phyloP scores from a whole-genome alignment of 805 yeast genomes.

The Cyberlindnera japonica region DNA sequence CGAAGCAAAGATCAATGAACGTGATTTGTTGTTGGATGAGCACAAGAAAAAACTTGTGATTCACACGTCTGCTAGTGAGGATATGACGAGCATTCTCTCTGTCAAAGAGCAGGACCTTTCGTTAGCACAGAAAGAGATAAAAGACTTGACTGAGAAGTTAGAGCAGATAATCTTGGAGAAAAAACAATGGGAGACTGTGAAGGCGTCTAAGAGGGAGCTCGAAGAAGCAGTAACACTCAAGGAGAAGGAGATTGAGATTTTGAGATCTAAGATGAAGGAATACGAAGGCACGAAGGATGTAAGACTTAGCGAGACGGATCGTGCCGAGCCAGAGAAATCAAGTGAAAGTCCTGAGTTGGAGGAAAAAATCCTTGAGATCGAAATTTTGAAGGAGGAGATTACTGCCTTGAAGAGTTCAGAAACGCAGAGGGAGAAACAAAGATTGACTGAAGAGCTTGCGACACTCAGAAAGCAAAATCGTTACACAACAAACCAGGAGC shows the following conservation, averaged over 20 bases:
- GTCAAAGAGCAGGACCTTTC: not conserved
- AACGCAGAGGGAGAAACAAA: slow-evolving; percentile 8
- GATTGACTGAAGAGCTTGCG: slow-evolving; percentile 8
- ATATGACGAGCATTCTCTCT: not conserved
- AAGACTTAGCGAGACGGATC: slow-evolving; percentile 2
- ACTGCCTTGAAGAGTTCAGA: slow-evolving; percentile 13
- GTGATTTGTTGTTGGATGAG: slow-evolving; percentile 5
- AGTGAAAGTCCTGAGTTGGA: slow-evolving; percentile 19
- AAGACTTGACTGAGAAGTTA: slow-evolving; percentile 24
- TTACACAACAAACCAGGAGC: slow-evolving; percentile 24
- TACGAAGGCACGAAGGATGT: too few relatives aligned
- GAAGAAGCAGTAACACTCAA: not conserved
- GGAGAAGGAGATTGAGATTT: slow-evolving; percentile 7
- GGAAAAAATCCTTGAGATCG: slow-evolving; percentile 25
- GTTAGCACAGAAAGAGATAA: slow-evolving; percentile 3
- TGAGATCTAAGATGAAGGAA: slow-evolving; percentile 1
- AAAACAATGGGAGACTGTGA: not conserved
- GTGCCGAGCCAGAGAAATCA: slow-evolving; percentile 6
- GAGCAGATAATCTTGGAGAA: slow-evolving; percentile 27
- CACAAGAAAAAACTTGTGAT: slow-evolving; percentile 1
- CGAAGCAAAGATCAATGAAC: slow-evolving; percentile 2
- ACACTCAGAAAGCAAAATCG: slow-evolving; percentile 11
- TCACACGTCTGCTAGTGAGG: not conserved
- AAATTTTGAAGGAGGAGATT: slow-evolving; percentile 24
- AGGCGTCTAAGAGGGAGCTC: not conserved